Conservation (phyloP, 2,329 filamentous ascomycete species). For the Pseudogymnoascus sp. region DNA sequence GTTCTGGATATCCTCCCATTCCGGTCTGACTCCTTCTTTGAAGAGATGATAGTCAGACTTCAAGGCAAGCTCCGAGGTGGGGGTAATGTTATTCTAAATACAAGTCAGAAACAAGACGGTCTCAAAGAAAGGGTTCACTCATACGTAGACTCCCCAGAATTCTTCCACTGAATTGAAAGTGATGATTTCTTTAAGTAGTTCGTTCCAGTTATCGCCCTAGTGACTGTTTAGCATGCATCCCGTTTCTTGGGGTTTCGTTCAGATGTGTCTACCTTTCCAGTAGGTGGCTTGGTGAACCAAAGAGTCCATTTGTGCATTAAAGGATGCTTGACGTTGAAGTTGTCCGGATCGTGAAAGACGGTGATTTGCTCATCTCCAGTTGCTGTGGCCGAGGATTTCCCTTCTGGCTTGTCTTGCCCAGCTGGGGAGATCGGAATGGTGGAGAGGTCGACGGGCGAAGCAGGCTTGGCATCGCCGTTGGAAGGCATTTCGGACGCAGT, state of each 20-base stretch:
- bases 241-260: not conserved
- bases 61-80: slow-evolving; percentile 87
- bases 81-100: slow-evolving; percentile 89
- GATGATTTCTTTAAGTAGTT: slow-evolving; percentile 95
- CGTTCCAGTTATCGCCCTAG: slow-evolving; percentile 96
- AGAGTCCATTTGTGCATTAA: slow-evolving; percentile 96
- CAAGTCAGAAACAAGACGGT: slow-evolving; percentile 12
- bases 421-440: slow-evolving; percentile 61
- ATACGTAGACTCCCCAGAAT: slow-evolving; percentile 98
- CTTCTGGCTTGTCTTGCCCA: slow-evolving; percentile 47
- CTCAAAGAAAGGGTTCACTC: slow-evolving; percentile 31
- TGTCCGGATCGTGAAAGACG: slow-evolving; percentile 95
- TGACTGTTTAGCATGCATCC: slow-evolving; percentile 19
- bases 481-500: slow-evolving; percentile 20
- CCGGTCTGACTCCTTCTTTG: slow-evolving; percentile 92
- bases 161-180: slow-evolving; percentile 98
- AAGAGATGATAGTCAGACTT: slow-evolving; percentile 99
- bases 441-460: slow-evolving; percentile 56
- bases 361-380: slow-evolving; percentile 63
- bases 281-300: slow-evolving; percentile 98
- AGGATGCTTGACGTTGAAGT: slow-evolving; percentile 99
- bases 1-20: slow-evolving; percentile 98
- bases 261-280: slow-evolving; percentile 64
- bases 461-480: slow-evolving; percentile 17
- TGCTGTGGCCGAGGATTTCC: slow-evolving; percentile 36